Conservation (phyloP, 2,329 filamentous ascomycete genomes). For the Colletotrichum noveboracense region DNA sequence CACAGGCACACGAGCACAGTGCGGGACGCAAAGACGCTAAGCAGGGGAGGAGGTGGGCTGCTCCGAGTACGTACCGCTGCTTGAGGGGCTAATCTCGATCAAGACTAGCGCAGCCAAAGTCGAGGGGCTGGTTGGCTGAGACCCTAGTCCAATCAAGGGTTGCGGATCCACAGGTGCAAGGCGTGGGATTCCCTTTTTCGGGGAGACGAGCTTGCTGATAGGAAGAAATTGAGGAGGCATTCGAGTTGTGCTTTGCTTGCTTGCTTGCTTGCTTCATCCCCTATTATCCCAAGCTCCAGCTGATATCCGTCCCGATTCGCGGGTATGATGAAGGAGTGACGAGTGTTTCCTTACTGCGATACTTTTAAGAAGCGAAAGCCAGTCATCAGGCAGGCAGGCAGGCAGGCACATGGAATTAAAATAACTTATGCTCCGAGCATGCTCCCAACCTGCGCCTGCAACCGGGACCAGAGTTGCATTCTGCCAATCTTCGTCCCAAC, state of each 20-base stretch:
- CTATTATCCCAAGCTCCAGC: not conserved
- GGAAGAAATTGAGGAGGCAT: not conserved
- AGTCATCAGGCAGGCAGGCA: not conserved
- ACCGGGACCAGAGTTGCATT: constrained; percentile 4
- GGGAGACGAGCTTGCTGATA: constrained; percentile 12
- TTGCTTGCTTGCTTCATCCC: not conserved
- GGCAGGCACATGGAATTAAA: not conserved
- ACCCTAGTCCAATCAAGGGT: not conserved
- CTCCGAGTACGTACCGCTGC: not conserved
- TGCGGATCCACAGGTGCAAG: not conserved
- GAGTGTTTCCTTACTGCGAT: not conserved
- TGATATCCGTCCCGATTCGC: not conserved
- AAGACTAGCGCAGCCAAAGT: not conserved
- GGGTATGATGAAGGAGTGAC: not conserved
- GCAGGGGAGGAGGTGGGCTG: not conserved
- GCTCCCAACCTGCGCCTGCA: not conserved
- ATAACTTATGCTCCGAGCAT: not conserved
- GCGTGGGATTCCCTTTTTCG: constrained; percentile 19
- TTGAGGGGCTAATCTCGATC: not conserved
- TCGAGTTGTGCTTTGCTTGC: not conserved
- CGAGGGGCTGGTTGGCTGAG: constrained; percentile 1
- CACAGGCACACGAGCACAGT: constrained; percentile 1
- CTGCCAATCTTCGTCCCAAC: constrained; percentile 8
- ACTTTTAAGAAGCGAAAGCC: not conserved
- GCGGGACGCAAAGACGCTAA: not conserved